Evolutionary conservation across 768 basidiomycete species (phyloP).

Genomic region (Tylopilus sp.): DNA sequence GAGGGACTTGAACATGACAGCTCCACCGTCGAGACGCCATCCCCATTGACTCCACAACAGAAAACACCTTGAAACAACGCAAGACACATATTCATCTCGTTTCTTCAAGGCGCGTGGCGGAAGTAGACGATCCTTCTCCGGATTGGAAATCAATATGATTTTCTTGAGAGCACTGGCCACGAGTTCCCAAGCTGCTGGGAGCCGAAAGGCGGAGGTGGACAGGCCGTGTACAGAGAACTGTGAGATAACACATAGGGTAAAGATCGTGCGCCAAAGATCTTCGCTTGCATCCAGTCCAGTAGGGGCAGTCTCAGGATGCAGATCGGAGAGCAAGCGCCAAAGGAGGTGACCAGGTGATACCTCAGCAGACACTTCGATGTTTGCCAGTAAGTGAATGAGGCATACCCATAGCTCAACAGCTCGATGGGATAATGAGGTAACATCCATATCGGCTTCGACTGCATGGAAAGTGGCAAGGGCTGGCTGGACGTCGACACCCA

Average conservation of each 20-base stretch:
- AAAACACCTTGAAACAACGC: constrained; percentile 70
- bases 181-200: constrained; percentile 65
- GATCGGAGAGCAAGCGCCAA: constrained; percentile 42
- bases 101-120: constrained; percentile 40
- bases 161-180: constrained; percentile 54
- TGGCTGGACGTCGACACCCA: constrained; percentile 48
- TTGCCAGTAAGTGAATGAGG: constrained; percentile 54
- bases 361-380: constrained; percentile 18
- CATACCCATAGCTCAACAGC: constrained; percentile 73
- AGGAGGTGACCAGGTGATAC: constrained; percentile 34
- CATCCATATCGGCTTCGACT: constrained; percentile 28
- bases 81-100: constrained; percentile 67
- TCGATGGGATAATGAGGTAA: constrained; percentile 37
- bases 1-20: constrained; percentile 57
- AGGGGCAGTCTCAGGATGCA: constrained; percentile 29
- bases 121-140: constrained; percentile 38
- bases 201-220: constrained; percentile 35
- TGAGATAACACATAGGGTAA: constrained; percentile 68
- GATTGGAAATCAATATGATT: constrained; percentile 53
- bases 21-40: constrained; percentile 64
- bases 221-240: constrained; percentile 68
- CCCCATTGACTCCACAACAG: constrained; percentile 71
- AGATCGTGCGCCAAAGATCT: constrained; percentile 64
- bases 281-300: constrained; percentile 54
- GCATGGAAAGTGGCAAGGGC: constrained; percentile 18